Base-by-base conservation (phyloP, 805 yeast genomes). In the Yarrowia sp. region DNA sequence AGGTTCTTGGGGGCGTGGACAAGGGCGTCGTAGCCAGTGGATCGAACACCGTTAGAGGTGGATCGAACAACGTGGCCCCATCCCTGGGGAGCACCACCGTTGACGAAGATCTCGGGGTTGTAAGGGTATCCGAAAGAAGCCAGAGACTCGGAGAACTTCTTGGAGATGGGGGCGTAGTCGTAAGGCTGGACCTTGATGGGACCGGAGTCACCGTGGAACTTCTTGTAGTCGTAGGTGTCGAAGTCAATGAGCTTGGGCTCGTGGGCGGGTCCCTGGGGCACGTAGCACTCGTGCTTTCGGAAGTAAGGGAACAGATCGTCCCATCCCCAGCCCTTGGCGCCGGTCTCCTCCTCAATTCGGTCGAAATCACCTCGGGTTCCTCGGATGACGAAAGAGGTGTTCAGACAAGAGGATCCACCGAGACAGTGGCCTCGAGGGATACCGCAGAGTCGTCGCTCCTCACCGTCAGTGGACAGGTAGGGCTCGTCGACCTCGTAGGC, bases 391-490 rank as follows among this genome's bases (percentile, higher is more conserved):
- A 75, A 75, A 63, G 77, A 75, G 70, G 75, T 75, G 72, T 76
- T 76, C 64, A 75, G 74, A 16, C 78, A 76, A 10, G 79, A 76
- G 69, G 78, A 74, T 12, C 79, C 79, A 46, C 79, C 79, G 19
- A 76, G 74, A 36, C 75, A 77, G 69, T 75, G 76, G 61, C 78
- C 79, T 56, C 79, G 76, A 58, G 78, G 75, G 71, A 75, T 76
- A 48, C 55, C 67, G 46, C 56, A 48, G 38, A 48, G 38, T 11
- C 67, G 67, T 16, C 76, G 75, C 70, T 74, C 74, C 64, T 74
- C 77, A 52, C 75, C 73, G 40, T 76, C 71, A 49, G 74, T 76
- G 65, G 75, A 73, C 58, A 74, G 76, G 61, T 74, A 74, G 43
- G 76, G 75, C 72, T 74, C 75, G 48, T 73, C 74, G 70, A 74